A percentile compares a stretch with the other conserved stretches of the same genome.
Conservation (phyloP, 148 eudicot species). For the Amaranthus hypochondriacus region DNA sequence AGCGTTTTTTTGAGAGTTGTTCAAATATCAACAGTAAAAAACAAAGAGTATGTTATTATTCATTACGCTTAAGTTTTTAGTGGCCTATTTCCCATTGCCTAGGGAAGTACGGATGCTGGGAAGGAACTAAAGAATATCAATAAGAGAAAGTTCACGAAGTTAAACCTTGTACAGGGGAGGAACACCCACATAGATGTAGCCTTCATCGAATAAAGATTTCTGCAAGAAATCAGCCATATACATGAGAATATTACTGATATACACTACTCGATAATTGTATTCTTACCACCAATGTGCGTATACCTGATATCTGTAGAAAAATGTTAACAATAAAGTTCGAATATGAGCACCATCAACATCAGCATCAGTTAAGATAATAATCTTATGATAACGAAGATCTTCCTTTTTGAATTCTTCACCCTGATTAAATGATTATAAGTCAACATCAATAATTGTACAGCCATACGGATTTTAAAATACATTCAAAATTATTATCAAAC, state of each 20-base stretch:
- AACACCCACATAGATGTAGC: slow-evolving; percentile 95
- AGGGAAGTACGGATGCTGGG: no score
- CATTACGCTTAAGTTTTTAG: no score
- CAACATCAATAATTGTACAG: slow-evolving; percentile 15
- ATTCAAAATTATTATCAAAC: background rate
- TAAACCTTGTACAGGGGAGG: slow-evolving; percentile 93
- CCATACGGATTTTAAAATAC: background rate
- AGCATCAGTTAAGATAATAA: slow-evolving; percentile 95
- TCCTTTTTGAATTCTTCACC: slow-evolving; percentile 94
- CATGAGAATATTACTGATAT: background rate
- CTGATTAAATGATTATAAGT: slow-evolving; percentile 36
- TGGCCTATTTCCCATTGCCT: no score
- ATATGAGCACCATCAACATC: slow-evolving; percentile 99
- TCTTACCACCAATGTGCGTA: background rate
- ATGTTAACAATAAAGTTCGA: slow-evolving; percentile 77
- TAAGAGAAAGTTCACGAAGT: no score
- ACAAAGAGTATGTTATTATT: no score
- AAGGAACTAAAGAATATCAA: no score
- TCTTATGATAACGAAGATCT: slow-evolving; percentile 87
- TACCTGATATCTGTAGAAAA: slow-evolving; percentile 98
- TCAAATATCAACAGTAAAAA: no score
- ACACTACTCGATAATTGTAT: background rate
- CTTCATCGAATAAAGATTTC: slow-evolving; percentile 91
- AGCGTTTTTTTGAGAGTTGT: no score
- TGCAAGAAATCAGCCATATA: slow-evolving; percentile 34